These are phyloP conservation scores for Fusarium newnesense DNA, from an alignment of 2,329 filamentous ascomycete species.

Conservation along the genomic window DNA sequence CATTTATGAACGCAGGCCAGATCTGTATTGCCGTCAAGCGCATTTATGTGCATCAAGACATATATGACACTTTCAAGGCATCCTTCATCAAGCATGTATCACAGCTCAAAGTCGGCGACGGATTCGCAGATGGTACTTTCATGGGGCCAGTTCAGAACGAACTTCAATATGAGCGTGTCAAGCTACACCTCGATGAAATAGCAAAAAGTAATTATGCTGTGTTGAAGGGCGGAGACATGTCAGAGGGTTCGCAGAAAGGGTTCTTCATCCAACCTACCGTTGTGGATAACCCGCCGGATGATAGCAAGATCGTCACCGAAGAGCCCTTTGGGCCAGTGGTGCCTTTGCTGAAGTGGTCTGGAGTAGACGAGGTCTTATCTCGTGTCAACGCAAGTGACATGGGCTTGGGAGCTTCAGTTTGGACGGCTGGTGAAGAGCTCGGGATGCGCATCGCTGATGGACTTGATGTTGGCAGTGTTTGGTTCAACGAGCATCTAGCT, in stretches of 20 bases:
- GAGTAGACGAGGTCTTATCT: slow-evolving; percentile 4
- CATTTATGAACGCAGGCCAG: slow-evolving; percentile 66
- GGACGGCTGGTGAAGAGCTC: slow-evolving; percentile 1
- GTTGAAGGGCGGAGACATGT: not conserved
- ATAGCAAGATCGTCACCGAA: slow-evolving; percentile 8
- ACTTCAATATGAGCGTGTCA: not conserved
- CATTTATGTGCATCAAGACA: slow-evolving; percentile 67
- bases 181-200: not conserved
- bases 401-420: slow-evolving; percentile 19
- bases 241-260: not conserved
- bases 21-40: slow-evolving; percentile 54
- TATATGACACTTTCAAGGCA: slow-evolving; percentile 56
- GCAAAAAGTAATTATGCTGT: not conserved
- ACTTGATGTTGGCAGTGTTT: slow-evolving; percentile 16
- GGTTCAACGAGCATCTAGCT: slow-evolving; percentile 13
- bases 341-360: slow-evolving; percentile 10
- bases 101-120: slow-evolving; percentile 1
- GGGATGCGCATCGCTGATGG: not conserved
- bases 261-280: not conserved
- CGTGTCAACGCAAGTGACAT: slow-evolving; percentile 18
- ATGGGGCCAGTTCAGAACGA: slow-evolving; percentile 2
- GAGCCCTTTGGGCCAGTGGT: slow-evolving; percentile 24
- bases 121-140: not conserved
- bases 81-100: not conserved
- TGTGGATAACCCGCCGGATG: slow-evolving; percentile 20